Base-by-base conservation (phyloP, 225 moss, liverwort and hornwort genomes). In the Polytrichum formosum region DNA sequence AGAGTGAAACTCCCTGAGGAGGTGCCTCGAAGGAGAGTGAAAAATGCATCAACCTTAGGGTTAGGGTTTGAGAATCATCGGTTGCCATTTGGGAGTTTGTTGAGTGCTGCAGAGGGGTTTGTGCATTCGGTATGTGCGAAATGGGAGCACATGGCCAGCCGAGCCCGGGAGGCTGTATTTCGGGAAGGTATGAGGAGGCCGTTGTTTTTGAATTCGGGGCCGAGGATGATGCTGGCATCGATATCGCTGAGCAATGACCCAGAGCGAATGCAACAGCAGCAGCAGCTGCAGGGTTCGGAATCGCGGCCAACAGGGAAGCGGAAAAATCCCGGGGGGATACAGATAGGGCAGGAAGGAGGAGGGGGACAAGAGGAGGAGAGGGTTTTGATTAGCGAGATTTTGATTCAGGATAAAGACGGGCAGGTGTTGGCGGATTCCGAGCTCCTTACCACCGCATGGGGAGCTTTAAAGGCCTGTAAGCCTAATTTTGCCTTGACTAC, bases 401-500 rank as follows among this genome's bases (percentile, higher is more conserved):
- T 94, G 76, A 92, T 98, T 55, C 94, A 98, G 77, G 91, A 86
- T 77, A 98, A 98, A 70, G 85, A 94, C 71, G 98, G 98, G 56
- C 85, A 90, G 56, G 81, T 83, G 69, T 81, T 98, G 17, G 75
- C 81, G 61, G 94, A 98, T 70, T 59, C 84, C 13, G 94, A 94
- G 76, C 85, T 98, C 56, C 81, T 78, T 69, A 75, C 77, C 26
- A 98, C 92, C 0, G 98, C 94, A 7, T 90, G 88, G 76, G 77
- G 80, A 64, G 94, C 98, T 0, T 71, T 98, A 59, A 98, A 98
- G 77, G 94, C 98, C 6, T 98, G 94, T 75, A 94, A 98, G 74
- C 94, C 98, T 7, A 98, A 94, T 81, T 98, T 98, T 60, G 98
- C 98, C 13, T 66, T 98, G 54, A 98, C 98, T 16, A 98, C 94